A percentile compares a stretch with the other conserved stretches of the same genome.
Evolutionary conservation across 2,329 filamentous ascomycete genomes (phyloP).

Genomic region (Alternaria consortialis): DNA sequence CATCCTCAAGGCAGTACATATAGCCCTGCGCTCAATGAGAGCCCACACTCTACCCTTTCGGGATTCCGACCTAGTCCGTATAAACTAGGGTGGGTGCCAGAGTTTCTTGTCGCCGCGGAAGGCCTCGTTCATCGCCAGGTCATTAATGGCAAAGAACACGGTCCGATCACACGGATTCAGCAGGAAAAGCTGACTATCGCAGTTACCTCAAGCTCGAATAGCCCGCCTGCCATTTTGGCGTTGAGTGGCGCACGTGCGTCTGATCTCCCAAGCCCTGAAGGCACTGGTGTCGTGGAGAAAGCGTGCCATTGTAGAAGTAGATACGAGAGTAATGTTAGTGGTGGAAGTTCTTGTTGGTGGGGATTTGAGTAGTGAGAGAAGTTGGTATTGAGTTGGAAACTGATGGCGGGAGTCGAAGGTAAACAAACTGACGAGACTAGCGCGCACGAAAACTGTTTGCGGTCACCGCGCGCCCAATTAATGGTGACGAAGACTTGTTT

Average conservation of each 20-base stretch:
- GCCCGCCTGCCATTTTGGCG: background rate
- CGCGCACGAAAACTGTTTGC: no score
- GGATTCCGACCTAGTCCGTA: background rate
- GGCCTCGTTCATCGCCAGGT: background rate
- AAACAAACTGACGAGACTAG: no score
- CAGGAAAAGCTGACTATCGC: background rate
- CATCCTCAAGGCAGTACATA: background rate
- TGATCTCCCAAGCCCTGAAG: background rate
- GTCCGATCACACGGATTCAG: background rate
- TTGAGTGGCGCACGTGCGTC: background rate
- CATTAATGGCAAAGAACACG: background rate
- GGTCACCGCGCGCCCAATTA: background rate
- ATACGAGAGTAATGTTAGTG: no score
- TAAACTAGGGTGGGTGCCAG: background rate
- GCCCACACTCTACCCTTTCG: slow-evolving; percentile 1
- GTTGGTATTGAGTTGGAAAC: no score
- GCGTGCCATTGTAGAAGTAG: no score
- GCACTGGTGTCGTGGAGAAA: background rate
- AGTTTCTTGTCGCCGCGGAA: background rate
- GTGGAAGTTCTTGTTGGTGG: no score
- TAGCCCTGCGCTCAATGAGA: background rate
- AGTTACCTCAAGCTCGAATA: background rate
- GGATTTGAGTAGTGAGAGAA: no score
- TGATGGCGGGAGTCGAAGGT: no score
- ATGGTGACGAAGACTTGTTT: background rate